phyloP scores from a whole-genome alignment of 2,329 filamentous ascomycete species.

The Scopulariopsis brevicaulis region DNA sequence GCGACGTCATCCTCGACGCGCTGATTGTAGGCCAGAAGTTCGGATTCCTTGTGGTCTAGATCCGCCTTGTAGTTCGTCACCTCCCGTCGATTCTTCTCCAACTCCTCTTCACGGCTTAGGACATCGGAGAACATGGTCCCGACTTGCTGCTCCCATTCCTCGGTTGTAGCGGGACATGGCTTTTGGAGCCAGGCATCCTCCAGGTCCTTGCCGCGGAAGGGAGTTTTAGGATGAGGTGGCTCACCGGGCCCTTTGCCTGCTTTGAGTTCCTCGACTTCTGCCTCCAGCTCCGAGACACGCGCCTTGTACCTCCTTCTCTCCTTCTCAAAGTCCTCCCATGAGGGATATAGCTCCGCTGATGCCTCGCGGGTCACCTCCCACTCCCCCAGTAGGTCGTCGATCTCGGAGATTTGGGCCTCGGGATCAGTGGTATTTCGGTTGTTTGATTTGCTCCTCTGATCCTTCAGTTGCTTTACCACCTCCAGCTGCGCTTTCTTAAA shows the following conservation, averaged over 20 bases:
- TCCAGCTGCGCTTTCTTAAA: not conserved
- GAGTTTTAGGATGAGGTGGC: not conserved
- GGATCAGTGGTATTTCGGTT: not conserved
- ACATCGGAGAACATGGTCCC: not conserved
- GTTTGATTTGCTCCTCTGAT: not conserved
- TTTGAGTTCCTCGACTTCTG: not conserved
- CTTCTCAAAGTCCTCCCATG: not conserved
- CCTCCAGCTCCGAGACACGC: not conserved
- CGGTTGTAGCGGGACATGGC: not conserved
- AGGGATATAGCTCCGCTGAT: not conserved
- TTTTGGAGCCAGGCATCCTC: not conserved
- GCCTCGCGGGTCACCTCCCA: not conserved
- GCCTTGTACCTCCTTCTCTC: not conserved
- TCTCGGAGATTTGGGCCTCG: not conserved
- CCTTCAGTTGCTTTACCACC: not conserved
- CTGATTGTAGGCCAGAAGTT: not conserved
- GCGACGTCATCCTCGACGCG: not conserved
- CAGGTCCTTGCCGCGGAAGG: not conserved
- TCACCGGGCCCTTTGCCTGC: not conserved
- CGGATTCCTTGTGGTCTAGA: not conserved
- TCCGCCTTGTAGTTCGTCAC: not conserved
- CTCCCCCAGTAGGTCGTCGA: not conserved
- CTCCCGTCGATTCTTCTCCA: not conserved
- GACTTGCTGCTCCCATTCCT: constrained; percentile 2
- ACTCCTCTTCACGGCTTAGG: not conserved